Conservation (phyloP, 2,329 filamentous ascomycete species). For the Aotearoamyces nothofagi region DNA sequence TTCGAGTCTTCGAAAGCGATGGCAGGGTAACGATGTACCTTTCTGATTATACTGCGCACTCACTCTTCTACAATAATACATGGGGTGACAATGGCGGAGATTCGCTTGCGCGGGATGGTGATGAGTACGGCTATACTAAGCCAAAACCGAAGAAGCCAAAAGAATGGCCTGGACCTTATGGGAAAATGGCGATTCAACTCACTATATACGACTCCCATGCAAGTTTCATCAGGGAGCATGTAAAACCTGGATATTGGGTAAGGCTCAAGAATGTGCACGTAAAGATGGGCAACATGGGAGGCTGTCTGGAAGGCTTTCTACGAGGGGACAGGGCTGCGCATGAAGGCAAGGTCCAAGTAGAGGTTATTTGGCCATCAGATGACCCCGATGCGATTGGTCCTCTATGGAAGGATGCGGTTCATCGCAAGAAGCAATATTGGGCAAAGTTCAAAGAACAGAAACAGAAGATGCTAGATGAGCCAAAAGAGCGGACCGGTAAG, state of each 20-base stretch:
- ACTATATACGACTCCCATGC: slow-evolving; percentile 58
- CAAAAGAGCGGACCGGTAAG: slow-evolving; percentile 18
- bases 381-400: slow-evolving; percentile 28
- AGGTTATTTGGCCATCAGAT: slow-evolving; percentile 26
- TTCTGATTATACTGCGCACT: slow-evolving; percentile 70
- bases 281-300: slow-evolving; percentile 34
- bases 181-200: slow-evolving; percentile 55
- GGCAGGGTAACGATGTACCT: slow-evolving; percentile 50
- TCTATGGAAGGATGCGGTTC: slow-evolving; percentile 39
- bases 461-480: slow-evolving; percentile 21
- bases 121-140: slow-evolving; percentile 37
- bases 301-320: slow-evolving; percentile 56
- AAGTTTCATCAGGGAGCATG: slow-evolving; percentile 32
- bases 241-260: slow-evolving; percentile 48
- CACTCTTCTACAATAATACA: slow-evolving; percentile 33
- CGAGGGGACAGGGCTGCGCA: slow-evolving; percentile 38
- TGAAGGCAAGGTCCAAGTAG: slow-evolving; percentile 41
- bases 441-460: slow-evolving; percentile 23
- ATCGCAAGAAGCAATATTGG: slow-evolving; percentile 49
- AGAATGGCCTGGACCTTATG: slow-evolving; percentile 61
- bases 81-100: slow-evolving; percentile 17
- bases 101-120: slow-evolving; percentile 28
- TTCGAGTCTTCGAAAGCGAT: slow-evolving; percentile 33
- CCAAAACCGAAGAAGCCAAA: slow-evolving; percentile 14
- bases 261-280: slow-evolving; percentile 58